Evolutionary conservation across 495 filamentous ascomycete species (phyloP).

Genomic region (Xylaria scruposa): DNA sequence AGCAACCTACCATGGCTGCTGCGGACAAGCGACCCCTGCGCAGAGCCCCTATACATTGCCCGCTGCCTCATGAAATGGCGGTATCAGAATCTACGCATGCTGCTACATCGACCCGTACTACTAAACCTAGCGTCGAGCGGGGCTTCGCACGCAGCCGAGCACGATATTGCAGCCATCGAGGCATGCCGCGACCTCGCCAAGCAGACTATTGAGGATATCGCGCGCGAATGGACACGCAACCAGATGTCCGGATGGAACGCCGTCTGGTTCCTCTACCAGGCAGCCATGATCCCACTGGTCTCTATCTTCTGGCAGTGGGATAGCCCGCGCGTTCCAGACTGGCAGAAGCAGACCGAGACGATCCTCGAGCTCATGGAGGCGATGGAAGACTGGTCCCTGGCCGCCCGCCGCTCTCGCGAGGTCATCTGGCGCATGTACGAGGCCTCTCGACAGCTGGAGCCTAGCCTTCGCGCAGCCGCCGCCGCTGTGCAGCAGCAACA

Average conservation of each 20-base stretch:
- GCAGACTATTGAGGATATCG: constrained; percentile 73
- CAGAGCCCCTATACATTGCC: constrained; percentile 71
- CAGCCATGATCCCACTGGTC: constrained; percentile 77
- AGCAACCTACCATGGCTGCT: constrained; percentile 74
- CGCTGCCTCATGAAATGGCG: constrained; percentile 83
- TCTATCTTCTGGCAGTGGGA: constrained; percentile 71
- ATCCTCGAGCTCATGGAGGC: constrained; percentile 72
- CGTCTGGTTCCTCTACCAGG: constrained; percentile 84
- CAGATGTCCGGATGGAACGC: constrained; percentile 84
- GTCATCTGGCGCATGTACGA: constrained; percentile 74
- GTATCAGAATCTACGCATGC: constrained; percentile 78
- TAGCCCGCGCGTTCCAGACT: constrained; percentile 58
- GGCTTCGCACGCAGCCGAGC: constrained; percentile 66
- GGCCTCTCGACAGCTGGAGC: constrained; percentile 54
- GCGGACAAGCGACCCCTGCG: constrained; percentile 70
- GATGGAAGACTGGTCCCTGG: constrained; percentile 73
- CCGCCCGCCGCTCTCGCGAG: constrained; percentile 71
- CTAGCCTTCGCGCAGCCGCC: constrained; percentile 39
- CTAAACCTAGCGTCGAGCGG: constrained; percentile 74
- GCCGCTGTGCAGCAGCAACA: constrained; percentile 36
- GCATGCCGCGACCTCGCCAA: constrained; percentile 73
- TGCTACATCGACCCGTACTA: constrained; percentile 77
- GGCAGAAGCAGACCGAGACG: constrained; percentile 71
- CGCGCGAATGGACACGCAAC: constrained; percentile 69
- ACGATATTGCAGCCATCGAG: constrained; percentile 71